Conservation (phyloP, 2,329 filamentous ascomycete species). For the Diplocarpon rosae region DNA sequence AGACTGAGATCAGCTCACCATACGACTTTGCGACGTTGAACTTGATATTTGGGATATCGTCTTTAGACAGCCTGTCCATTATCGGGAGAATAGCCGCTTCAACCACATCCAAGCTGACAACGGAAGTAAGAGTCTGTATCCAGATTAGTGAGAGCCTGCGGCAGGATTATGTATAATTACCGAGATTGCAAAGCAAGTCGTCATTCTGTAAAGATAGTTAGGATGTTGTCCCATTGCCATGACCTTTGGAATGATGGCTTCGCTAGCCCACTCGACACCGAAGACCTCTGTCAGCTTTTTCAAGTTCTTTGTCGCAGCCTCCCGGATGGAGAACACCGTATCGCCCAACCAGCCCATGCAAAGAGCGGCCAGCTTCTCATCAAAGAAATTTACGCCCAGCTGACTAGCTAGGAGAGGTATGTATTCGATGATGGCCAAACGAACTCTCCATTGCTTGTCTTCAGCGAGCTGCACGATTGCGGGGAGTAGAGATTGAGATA, state of each 20-base stretch:
- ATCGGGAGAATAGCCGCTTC: constrained; percentile 89
- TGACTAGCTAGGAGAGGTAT: constrained; percentile 93
- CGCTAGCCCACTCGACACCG: constrained; percentile 93
- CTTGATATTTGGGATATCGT: constrained; percentile 96
- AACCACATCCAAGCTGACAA: constrained; percentile 88
- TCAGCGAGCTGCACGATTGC: constrained; percentile 96
- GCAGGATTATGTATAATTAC: constrained; percentile 44
- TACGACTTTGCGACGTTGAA: constrained; percentile 99
- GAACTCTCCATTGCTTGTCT: constrained; percentile 98
- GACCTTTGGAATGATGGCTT: constrained; percentile 96
- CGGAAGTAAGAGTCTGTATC: constrained; percentile 75
- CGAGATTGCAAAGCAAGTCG: constrained; percentile 97
- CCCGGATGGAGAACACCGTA: constrained; percentile 95
- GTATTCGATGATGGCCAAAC: constrained; percentile 97
- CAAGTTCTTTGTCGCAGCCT: constrained; percentile 92
- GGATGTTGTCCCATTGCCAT: constrained; percentile 97
- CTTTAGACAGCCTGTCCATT: constrained; percentile 83
- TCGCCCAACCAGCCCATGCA: constrained; percentile 99
- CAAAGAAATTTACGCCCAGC: constrained; percentile 93
- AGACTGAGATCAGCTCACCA: constrained; percentile 75
- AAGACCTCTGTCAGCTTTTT: constrained; percentile 99
- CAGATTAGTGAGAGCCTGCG: constrained; percentile 20
- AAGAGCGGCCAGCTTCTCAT: constrained; percentile 87
- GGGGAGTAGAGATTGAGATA: constrained; percentile 91
- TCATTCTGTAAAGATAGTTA: constrained; percentile 99